Base-by-base conservation (phyloP, 1,284 basidiomycete genomes). In the Rhodotorula sp. region DNA sequence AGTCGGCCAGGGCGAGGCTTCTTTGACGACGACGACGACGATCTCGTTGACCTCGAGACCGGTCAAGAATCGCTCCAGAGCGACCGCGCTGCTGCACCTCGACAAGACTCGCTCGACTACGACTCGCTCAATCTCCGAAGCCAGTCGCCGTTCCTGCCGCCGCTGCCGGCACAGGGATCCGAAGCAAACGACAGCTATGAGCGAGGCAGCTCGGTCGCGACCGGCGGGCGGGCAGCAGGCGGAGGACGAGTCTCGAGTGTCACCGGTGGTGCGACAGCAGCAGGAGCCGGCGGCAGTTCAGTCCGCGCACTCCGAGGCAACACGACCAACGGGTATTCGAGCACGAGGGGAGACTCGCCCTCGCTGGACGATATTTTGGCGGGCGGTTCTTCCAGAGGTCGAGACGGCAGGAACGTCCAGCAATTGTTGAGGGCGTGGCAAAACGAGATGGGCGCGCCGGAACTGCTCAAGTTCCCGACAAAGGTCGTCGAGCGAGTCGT, bases 381-480 rank as follows among this genome's bases (percentile, higher is more conserved):
- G 3, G 60, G 56, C 4, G 68, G 59, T 0, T 31, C 5, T 3
- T 31, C 28, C 7, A 14, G 28, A 5, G 50, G 59, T 15, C 55
- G 31, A 7, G 16, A 49, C 52, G 61, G 65, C 55, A n/a, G 70
- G 14, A 70, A 72, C 64, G 68, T 72, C 28, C 67, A 68, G 59
- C 34, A 49, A 55, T 47, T 75, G 28, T 61, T 73, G n/a, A 48
- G 68, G 50, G 67, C 67, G 5, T 73, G 68, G 64, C 65, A 67
- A 21, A 76, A 76, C 62, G 74, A 76, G 68, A 60, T 68, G 45
- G 72, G 69, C 47, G 68, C 69, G 43, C 74, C 74, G 0, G 74
- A 76, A 61, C 50, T 76, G 43, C 66, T 76, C 52, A n/a, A 6
- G 18, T 76, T 71, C 45, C 74, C 74, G 19, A 21, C 26, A 6